Conservation (phyloP, 305 asterid genomes). For the Fraxinus xanthoxyloides region DNA sequence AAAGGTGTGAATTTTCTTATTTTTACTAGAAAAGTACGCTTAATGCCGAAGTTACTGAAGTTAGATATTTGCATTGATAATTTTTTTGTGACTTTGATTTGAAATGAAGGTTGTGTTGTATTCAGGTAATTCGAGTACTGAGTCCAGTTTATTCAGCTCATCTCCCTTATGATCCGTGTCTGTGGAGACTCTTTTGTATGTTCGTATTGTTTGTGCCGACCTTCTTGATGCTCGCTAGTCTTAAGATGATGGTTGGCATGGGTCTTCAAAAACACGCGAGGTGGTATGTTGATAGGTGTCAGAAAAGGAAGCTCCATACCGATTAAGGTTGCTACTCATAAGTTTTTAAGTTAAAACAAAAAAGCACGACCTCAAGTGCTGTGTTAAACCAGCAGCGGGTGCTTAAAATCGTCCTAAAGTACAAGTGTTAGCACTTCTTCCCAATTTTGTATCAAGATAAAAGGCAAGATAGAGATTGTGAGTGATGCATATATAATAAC, state of each 20-base stretch:
- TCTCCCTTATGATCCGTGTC: constrained; percentile 68
- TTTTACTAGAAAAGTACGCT: not conserved
- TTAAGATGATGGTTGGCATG: constrained; percentile 81
- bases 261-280: constrained; percentile 76
- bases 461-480: not conserved
- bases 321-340: constrained; percentile 37
- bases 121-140: constrained; percentile 79
- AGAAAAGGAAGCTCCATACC: constrained; percentile 69
- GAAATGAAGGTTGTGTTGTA: not conserved
- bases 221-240: constrained; percentile 88
- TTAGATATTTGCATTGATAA: not conserved
- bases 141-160: constrained; percentile 87
- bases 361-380: not conserved
- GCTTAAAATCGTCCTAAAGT: not conserved
- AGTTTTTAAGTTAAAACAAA: not conserved
- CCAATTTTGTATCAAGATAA: constrained; percentile 5
- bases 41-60: not conserved
- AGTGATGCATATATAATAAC: not conserved
- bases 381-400: not conserved
- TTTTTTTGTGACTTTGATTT: not conserved
- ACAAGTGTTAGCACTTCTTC: not conserved
- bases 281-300: constrained; percentile 85
- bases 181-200: constrained; percentile 84
- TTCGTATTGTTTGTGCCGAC: constrained; percentile 55
- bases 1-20: not conserved